These are phyloP conservation scores for Cyberlindnera maclurae DNA, from an alignment of 805 yeast species.

Conservation along the genomic window DNA sequence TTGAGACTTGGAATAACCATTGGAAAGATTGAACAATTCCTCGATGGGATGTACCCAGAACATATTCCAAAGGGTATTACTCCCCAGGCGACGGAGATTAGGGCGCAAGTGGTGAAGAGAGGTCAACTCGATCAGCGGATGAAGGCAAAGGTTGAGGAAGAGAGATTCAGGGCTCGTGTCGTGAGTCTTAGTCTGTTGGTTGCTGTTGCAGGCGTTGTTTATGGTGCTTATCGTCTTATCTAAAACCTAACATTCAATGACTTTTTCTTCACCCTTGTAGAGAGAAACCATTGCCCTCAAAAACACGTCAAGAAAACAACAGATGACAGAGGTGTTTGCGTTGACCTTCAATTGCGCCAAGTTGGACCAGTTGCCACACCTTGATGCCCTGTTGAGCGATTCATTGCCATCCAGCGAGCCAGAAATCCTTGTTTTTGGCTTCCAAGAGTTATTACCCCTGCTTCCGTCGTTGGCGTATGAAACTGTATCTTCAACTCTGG, in stretches of 20 bases:
- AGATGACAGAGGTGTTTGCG: slow-evolving; percentile 18
- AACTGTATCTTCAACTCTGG: slow-evolving; percentile 31
- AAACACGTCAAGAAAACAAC: background rate
- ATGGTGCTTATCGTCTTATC: slow-evolving; percentile 30
- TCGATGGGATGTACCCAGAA: slow-evolving; percentile 66
- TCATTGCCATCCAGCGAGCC: slow-evolving; percentile 30
- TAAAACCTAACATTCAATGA: background rate
- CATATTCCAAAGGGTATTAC: slow-evolving; percentile 50
- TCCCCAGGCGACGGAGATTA: slow-evolving; percentile 30
- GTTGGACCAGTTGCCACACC: slow-evolving; percentile 27
- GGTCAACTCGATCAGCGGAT: slow-evolving; percentile 33
- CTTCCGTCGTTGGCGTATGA: slow-evolving; percentile 44
- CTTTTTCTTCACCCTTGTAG: background rate
- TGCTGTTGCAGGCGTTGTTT: background rate
- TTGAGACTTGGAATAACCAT: slow-evolving; percentile 76
- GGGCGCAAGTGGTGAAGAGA: slow-evolving; percentile 37
- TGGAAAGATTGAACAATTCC: slow-evolving; percentile 83
- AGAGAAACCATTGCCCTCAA: too few species aligned
- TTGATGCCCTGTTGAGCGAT: slow-evolving; percentile 23
- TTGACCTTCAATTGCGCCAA: slow-evolving; percentile 55
- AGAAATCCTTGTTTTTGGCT: slow-evolving; percentile 51
- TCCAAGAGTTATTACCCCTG: slow-evolving; percentile 56
- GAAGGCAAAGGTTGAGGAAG: slow-evolving; percentile 17
- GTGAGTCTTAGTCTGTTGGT: background rate
- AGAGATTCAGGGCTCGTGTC: slow-evolving; percentile 20